phyloP scores from a whole-genome alignment of 192 early-diverging fungal species.

The Chytriomyces hyalinus region DNA sequence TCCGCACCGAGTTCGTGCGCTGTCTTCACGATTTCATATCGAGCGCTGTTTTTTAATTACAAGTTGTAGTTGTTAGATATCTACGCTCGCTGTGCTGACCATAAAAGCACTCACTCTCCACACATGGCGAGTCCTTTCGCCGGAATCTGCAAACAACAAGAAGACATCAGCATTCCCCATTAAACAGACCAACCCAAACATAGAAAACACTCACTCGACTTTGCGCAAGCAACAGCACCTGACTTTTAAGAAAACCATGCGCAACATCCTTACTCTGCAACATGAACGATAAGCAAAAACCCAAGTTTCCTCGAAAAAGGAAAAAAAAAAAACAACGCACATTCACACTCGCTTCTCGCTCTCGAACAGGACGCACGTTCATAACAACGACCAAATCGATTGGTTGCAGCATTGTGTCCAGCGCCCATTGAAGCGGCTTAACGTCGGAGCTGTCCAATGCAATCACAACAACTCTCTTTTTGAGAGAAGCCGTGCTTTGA shows the following conservation, averaged over 20 bases:
- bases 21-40: not conserved
- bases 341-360: too few relatives aligned
- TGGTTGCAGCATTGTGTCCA: constrained; percentile 18
- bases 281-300: not conserved
- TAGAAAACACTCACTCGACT: not conserved
- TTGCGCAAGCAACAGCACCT: not conserved
- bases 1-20: not conserved
- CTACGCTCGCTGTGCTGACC: not conserved
- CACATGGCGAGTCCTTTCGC: constrained; percentile 18
- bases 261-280: constrained; percentile 2
- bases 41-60: not conserved
- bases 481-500: too few relatives aligned
- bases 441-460: constrained; percentile 3
- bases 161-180: not conserved
- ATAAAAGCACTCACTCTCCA: not conserved
- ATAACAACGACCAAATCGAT: constrained; percentile 13
- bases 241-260: constrained; percentile 9
- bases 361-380: not conserved
- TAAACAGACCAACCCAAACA: not conserved
- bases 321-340: too few relatives aligned
- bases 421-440: not conserved
- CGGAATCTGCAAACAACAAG: not conserved
- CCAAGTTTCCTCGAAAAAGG: too few relatives aligned
- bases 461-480: constrained; percentile 16
- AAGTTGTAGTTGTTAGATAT: not conserved